These are phyloP conservation scores for Pythium scleroteichum DNA, from an alignment of 352 stramenopile species.

Conservation along the genomic window DNA sequence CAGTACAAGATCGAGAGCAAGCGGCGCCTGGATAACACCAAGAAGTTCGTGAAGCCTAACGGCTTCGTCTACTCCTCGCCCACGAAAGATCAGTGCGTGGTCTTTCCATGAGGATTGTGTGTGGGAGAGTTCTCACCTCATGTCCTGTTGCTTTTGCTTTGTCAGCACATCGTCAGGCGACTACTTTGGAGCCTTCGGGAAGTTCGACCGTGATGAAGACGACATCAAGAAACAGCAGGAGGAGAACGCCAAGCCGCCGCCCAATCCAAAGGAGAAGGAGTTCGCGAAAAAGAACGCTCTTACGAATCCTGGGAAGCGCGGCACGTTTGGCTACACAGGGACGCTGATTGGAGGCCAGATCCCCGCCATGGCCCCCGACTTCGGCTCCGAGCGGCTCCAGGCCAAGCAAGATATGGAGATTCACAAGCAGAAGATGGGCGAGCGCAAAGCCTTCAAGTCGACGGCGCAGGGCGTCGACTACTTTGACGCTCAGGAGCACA, in stretches of 20 bases:
- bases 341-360: constrained; percentile 64
- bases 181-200: constrained; percentile 71
- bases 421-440: constrained; percentile 58
- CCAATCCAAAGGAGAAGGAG: constrained; percentile 61
- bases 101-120: not conserved
- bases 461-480: constrained; percentile 62
- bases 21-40: constrained; percentile 68
- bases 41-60: constrained; percentile 65
- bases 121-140: not conserved
- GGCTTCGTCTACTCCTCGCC: constrained; percentile 68
- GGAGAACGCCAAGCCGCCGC: constrained; percentile 36
- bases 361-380: constrained; percentile 56
- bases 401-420: constrained; percentile 36
- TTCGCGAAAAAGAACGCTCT: constrained; percentile 77
- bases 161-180: constrained; percentile 58
- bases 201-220: constrained; percentile 65
- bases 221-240: constrained; percentile 51
- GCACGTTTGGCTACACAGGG: constrained; percentile 72
- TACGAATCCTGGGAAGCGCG: constrained; percentile 58
- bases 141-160: not conserved
- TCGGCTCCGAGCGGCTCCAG: constrained; percentile 46
- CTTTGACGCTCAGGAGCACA: constrained; percentile 77
- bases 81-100: constrained; percentile 54
- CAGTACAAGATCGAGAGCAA: constrained; percentile 73
- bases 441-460: constrained; percentile 76